Conservation (phyloP, 371 early-diverging fungal species). For the Mortierella sp. region DNA sequence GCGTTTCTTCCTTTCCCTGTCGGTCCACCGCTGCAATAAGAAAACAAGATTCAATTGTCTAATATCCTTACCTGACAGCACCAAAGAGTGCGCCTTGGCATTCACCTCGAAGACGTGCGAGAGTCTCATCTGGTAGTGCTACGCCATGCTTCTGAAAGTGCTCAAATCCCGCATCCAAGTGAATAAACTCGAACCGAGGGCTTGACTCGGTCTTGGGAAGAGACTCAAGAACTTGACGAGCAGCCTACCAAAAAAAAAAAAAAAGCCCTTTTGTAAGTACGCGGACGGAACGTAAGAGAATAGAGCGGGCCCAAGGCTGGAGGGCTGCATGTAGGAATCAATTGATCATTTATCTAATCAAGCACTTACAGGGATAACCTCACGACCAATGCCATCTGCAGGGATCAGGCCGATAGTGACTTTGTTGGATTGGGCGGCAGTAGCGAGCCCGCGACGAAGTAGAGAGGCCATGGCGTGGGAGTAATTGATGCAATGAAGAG, state of each 20-base stretch:
- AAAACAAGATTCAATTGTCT: background rate
- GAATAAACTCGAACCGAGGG: constrained; percentile 80
- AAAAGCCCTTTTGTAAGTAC: background rate
- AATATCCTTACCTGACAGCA: constrained; percentile 81
- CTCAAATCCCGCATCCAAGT: constrained; percentile 95
- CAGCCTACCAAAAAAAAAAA: constrained; percentile 72
- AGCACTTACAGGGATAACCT: constrained; percentile 84
- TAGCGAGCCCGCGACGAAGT: constrained; percentile 67
- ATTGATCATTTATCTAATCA: background rate
- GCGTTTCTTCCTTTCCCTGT: background rate
- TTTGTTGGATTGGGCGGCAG: constrained; percentile 61
- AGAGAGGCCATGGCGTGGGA: constrained; percentile 46
- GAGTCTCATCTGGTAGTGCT: constrained; percentile 90
- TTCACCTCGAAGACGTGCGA: constrained; percentile 79
- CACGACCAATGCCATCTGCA: constrained; percentile 95
- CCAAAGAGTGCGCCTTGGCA: constrained; percentile 97
- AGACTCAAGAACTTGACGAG: constrained; percentile 87
- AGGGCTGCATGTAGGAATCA: constrained; percentile 14
- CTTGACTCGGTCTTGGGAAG: constrained; percentile 64
- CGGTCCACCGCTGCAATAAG: background rate
- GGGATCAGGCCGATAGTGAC: constrained; percentile 93
- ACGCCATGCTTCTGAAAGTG: constrained; percentile 92
- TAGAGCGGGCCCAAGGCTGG: background rate
- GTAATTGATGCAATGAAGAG: no score
- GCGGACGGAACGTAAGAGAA: background rate